Conservation (phyloP, 305 asterid genomes). For the Fraxinus greggii region DNA sequence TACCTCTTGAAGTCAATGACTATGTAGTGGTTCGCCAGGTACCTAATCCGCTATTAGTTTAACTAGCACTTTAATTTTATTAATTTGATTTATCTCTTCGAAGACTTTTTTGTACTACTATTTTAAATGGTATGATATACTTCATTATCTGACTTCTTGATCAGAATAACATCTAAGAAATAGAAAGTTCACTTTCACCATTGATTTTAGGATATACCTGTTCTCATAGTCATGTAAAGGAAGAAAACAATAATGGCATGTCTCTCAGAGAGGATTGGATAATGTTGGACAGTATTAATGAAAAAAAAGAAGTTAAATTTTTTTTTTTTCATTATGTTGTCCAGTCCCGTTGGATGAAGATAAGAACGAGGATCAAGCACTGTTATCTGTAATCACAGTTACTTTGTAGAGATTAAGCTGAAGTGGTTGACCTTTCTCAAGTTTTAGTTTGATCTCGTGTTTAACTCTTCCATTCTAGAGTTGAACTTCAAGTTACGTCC, state of each 20-base stretch:
- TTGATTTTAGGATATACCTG: neutral
- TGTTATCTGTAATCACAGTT: neutral
- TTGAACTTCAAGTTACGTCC: neutral
- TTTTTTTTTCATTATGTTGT: neutral
- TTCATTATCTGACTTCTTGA: neutral
- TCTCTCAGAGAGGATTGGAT: neutral
- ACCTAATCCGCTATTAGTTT: conserved; percentile 2
- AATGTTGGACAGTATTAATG: neutral
- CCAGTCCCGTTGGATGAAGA: neutral
- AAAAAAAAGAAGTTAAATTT: neutral
- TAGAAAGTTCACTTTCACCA: neutral
- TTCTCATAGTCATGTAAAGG: neutral
- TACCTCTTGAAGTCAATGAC: conserved; percentile 64
- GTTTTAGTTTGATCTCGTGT: neutral
- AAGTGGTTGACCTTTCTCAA: neutral
- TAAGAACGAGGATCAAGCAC: neutral
- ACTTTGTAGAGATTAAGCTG: neutral
- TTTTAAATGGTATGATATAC: neutral
- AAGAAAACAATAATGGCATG: neutral
- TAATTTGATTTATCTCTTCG: neutral
- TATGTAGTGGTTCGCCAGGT: conserved; percentile 83
- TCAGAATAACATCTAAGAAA: neutral
- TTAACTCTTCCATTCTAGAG: neutral
- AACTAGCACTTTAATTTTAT: neutral
- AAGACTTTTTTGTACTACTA: neutral